phyloP scores from a whole-genome alignment of 805 yeast genomes.

The Jamesozyma jinghongensis region DNA sequence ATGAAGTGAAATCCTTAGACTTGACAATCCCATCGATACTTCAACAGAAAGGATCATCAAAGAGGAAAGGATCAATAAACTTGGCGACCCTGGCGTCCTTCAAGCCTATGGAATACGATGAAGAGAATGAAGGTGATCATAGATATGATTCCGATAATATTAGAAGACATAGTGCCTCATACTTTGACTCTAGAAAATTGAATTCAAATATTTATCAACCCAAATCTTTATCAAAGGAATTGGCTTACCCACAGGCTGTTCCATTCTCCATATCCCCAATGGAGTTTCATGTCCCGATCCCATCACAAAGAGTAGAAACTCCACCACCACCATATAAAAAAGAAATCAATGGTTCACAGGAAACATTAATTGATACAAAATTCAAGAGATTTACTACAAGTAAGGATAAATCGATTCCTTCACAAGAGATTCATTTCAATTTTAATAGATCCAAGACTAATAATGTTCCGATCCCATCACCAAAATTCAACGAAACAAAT shows the following conservation, averaged over 20 bases:
- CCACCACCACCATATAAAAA: slow-evolving; percentile 4
- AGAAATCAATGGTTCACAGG: neutral
- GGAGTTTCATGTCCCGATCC: slow-evolving; percentile 2
- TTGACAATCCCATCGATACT: slow-evolving; percentile 10
- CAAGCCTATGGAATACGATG: neutral
- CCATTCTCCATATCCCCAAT: slow-evolving; percentile 39
- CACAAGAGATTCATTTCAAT: too few relatives aligned
- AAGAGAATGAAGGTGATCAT: neutral
- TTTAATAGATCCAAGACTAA: too few relatives aligned
- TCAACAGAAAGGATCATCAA: neutral
- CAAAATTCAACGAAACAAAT: neutral
- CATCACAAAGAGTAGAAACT: neutral
- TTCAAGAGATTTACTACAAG: neutral
- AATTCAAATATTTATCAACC: slow-evolving; percentile 53
- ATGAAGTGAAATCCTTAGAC: slow-evolving; percentile 43
- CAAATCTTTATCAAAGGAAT: slow-evolving; percentile 33
- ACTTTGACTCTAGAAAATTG: slow-evolving; percentile 24
- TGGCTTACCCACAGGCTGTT: slow-evolving; percentile 55
- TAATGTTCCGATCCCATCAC: too few relatives aligned
- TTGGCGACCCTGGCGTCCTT: neutral
- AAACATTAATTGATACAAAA: neutral
- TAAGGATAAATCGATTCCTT: too few relatives aligned
- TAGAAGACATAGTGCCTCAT: slow-evolving; percentile 2
- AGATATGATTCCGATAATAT: neutral
- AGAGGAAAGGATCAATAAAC: neutral